Conservation (phyloP, 148 eudicot genomes). For the Persicaria tinctoria region DNA sequence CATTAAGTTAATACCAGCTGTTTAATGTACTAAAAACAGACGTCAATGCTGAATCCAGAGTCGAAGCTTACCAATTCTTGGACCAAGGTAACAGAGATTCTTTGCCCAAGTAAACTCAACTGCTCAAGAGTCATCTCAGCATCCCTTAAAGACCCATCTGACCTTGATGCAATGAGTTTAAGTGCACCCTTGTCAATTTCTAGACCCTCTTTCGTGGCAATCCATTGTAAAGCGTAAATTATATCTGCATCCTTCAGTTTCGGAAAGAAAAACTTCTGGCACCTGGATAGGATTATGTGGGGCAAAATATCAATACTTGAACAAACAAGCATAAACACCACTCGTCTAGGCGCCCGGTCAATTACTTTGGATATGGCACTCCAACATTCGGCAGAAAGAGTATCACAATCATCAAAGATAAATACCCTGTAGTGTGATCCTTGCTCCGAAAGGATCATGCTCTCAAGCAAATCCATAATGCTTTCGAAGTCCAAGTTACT, state of each 20-base stretch:
- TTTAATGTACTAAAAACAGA: background rate
- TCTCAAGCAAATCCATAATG: constrained; percentile 55
- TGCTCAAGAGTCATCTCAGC: constrained; percentile 99
- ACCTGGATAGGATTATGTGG: constrained; percentile 79
- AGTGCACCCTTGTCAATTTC: constrained; percentile 81
- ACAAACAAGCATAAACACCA: constrained; percentile 77
- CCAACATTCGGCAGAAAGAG: constrained; percentile 67
- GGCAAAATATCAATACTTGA: constrained; percentile 90
- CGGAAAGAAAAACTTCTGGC: constrained; percentile 93
- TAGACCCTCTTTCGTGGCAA: constrained; percentile 79
- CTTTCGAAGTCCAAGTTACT: constrained; percentile 62
- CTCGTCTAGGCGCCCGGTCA: constrained; percentile 78
- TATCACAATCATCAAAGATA: constrained; percentile 81
- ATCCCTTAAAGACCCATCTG: constrained; percentile 94
- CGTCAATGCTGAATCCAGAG: background rate
- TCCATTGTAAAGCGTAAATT: constrained; percentile 70
- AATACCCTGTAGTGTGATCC: constrained; percentile 56
- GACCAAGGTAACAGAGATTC: constrained; percentile 71
- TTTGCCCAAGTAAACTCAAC: constrained; percentile 81
- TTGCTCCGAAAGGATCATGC: constrained; percentile 41
- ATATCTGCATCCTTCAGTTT: constrained; percentile 91
- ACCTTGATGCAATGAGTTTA: constrained; percentile 85
- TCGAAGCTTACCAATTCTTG: constrained; percentile 71
- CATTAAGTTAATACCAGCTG: background rate
- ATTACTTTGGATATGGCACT: constrained; percentile 73